A percentile compares a stretch with the other conserved stretches of the same genome.
Evolutionary conservation across 176 grass and related monocot genomes (phyloP).

Genomic region (Aegilops umbellulata): DNA sequence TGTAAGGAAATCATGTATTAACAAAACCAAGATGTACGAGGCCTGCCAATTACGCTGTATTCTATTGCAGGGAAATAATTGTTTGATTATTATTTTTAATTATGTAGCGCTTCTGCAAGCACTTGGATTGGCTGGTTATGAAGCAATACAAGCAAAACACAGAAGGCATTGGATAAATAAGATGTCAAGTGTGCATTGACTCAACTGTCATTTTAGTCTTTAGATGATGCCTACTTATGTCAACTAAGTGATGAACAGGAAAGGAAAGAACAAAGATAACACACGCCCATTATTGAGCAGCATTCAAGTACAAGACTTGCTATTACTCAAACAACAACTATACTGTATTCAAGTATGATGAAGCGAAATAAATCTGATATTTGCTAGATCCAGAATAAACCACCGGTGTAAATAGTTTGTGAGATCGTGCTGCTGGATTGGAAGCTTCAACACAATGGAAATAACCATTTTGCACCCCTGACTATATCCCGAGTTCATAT

Average conservation of each 20-base stretch:
- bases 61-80: not conserved
- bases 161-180: not conserved
- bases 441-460: not conserved
- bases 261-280: not conserved
- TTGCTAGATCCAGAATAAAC: not conserved
- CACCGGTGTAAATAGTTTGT: not conserved
- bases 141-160: conserved; percentile 4
- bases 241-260: not conserved
- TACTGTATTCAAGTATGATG: not conserved
- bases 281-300: not conserved
- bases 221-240: not conserved
- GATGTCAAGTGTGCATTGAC: not conserved
- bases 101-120: not conserved
- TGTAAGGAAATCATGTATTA: conserved; percentile 1
- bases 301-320: not conserved
- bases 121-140: not conserved
- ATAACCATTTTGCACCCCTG: not conserved
- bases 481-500: not conserved
- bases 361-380: not conserved
- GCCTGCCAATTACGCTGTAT: not conserved
- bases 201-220: not conserved
- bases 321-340: not conserved
- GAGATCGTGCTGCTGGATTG: not conserved
- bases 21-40: conserved; percentile 22
- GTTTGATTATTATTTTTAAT: not conserved